These are phyloP conservation scores for Ilyonectria mors-panacis DNA, from an alignment of 2,329 filamentous ascomycete genomes.

Conservation along the genomic window DNA sequence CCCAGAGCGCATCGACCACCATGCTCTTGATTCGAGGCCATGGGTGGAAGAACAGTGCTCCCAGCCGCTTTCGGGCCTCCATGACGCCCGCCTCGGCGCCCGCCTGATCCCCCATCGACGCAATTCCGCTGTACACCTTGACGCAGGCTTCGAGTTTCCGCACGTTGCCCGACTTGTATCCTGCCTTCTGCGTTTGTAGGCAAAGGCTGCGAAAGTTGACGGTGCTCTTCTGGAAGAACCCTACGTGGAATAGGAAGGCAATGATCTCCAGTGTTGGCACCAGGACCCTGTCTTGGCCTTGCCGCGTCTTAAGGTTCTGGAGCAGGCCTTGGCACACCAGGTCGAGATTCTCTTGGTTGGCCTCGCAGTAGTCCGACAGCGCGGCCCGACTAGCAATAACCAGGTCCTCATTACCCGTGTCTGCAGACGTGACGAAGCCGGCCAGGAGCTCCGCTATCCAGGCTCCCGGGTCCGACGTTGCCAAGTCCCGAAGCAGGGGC, in stretches of 20 bases:
- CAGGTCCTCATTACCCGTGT: conserved; percentile 83
- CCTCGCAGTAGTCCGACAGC: conserved; percentile 69
- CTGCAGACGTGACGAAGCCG: conserved; percentile 80
- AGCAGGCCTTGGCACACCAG: conserved; percentile 67
- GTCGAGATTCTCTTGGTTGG: conserved; percentile 56
- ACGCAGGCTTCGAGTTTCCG: conserved; percentile 86
- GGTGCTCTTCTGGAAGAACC: conserved; percentile 59
- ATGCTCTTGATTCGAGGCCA: conserved; percentile 80
- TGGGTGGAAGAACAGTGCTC: conserved; percentile 82
- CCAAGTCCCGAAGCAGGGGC: conserved; percentile 55
- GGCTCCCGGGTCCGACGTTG: conserved; percentile 47
- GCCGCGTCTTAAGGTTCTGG: conserved; percentile 66
- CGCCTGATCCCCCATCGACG: conserved; percentile 51
- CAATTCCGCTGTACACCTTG: conserved; percentile 82
- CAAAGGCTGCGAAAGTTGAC: conserved; percentile 73
- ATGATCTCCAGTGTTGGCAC: conserved; percentile 84
- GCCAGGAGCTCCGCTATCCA: conserved; percentile 72
- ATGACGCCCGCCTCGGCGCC: conserved; percentile 55
- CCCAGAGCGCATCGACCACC: conserved; percentile 75
- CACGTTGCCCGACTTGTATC: conserved; percentile 87
- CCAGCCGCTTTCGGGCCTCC: conserved; percentile 77
- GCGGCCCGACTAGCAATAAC: conserved; percentile 78
- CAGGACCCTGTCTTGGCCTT: conserved; percentile 77
- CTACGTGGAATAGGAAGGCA: conserved; percentile 81
- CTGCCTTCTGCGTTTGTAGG: conserved; percentile 80